phyloP scores from a whole-genome alignment of 2,329 filamentous ascomycete genomes.

The Amauroascus niger region DNA sequence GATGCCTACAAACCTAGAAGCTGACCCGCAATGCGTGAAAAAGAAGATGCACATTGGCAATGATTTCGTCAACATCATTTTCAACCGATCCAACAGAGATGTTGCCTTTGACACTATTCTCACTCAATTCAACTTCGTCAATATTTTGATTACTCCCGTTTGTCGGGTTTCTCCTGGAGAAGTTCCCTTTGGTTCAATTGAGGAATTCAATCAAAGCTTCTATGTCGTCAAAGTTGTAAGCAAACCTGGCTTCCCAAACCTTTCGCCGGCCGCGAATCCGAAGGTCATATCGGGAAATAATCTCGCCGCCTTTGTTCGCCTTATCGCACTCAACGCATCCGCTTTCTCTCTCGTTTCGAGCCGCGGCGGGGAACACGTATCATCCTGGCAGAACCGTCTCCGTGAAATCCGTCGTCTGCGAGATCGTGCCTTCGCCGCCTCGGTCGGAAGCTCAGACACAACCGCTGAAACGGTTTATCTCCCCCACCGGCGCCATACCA shows the following conservation, averaged over 20 bases:
- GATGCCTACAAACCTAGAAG: constrained; percentile 81
- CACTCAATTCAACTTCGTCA: constrained; percentile 91
- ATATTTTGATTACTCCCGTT: constrained; percentile 89
- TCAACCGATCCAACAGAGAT: constrained; percentile 86
- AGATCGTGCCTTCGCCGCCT: constrained; percentile 40
- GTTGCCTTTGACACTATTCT: constrained; percentile 89
- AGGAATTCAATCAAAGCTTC: constrained; percentile 45
- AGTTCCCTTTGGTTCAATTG: constrained; percentile 8
- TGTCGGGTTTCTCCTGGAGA: constrained; percentile 29
- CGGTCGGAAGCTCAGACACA: constrained; percentile 13
- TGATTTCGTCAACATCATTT: constrained; percentile 95
- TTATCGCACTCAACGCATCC: constrained; percentile 83
- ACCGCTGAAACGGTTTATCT: constrained; percentile 11
- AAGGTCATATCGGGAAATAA: constrained; percentile 81
- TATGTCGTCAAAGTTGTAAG: constrained; percentile 86
- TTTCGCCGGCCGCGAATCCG: constrained; percentile 77
- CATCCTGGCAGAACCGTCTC: constrained; percentile 79
- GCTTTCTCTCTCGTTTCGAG: constrained; percentile 91
- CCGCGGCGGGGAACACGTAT: constrained; percentile 64
- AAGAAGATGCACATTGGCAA: constrained; percentile 97
- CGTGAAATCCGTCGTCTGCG: constrained; percentile 74
- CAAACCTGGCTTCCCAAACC: constrained; percentile 78
- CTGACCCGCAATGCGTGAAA: constrained; percentile 63
- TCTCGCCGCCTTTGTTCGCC: constrained; percentile 73
- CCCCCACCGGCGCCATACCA: constrained; percentile 30